Evolutionary conservation across 345 rosid genomes (phyloP), one percentile per base, ranked within the genome.

Genomic region (Populus deltoides): DNA sequence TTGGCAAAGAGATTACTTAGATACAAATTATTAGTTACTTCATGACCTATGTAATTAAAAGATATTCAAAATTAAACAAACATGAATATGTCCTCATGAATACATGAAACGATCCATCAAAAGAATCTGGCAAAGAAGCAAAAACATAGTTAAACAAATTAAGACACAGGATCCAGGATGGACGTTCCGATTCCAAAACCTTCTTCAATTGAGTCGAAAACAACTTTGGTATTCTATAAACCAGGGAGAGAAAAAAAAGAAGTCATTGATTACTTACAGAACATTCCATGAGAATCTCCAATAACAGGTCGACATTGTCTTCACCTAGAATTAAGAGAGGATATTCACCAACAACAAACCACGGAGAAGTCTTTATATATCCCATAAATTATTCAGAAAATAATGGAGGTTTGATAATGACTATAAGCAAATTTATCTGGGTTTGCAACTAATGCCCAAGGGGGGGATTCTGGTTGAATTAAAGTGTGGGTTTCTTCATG

Each of bases 211-310:
- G 39, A 57, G 66, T 22, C 15, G 12, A 47, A 36, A 57, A 59
- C 51, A 38, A 25, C 51, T 22, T 63, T 6, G 8, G 8, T 68
- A 36, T 35, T 75, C 57, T 45, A 39, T 24, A 62, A 36, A 7
- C 47, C 17, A 43, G 63, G 25, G 11, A 24, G 41, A 27, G 29
- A 31, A 2, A 33, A n/a, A 33, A 41, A 38, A 63, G 18, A 47
- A 24, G 24, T 10, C 31, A 57, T 18, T 29, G 55, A 68, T 59
- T 15, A 86, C 93, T 85, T 83, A 90, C 93, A 31, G 85, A 76
- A 84, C 84, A 78, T 74, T 73, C 87, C 25, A 88, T 77, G 71
- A 95, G 94, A 76, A 85, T 82, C 89, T 90, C 97, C 86, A 95
- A 43, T 72, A 95, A 83, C 85, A 88, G 78, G 67, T 96, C 97